These are phyloP conservation scores for Yamadazyma dushanensis DNA, from an alignment of 1,139 yeast species.

Conservation along the genomic window DNA sequence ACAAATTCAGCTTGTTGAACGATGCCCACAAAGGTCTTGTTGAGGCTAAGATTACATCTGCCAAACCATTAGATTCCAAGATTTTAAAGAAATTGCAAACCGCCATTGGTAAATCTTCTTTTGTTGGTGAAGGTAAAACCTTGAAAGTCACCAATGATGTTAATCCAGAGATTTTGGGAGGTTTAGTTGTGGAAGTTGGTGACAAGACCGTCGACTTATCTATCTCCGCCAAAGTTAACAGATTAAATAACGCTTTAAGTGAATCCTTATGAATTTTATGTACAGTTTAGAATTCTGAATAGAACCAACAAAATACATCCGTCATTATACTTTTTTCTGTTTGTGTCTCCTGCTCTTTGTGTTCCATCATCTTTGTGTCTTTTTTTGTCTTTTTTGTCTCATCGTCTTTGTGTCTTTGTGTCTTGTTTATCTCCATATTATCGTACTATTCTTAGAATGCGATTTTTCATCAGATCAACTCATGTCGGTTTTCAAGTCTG, in stretches of 20 bases:
- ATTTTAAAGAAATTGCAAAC: constrained; percentile 76
- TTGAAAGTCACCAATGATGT: constrained; percentile 80
- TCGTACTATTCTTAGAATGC: neutral
- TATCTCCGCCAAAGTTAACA: constrained; percentile 78
- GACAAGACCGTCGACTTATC: constrained; percentile 96
- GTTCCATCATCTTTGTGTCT: too few species aligned
- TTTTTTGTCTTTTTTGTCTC: too few species aligned
- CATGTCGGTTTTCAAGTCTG: constrained; percentile 2
- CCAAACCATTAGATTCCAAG: constrained; percentile 81
- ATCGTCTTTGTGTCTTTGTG: too few species aligned
- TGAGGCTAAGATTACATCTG: constrained; percentile 91
- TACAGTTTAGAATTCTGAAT: constrained; percentile 11
- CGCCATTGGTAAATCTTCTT: constrained; percentile 73
- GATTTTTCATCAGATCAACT: constrained; percentile 1
- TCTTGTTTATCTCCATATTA: neutral
- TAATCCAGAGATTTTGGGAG: constrained; percentile 92
- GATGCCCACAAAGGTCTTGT: constrained; percentile 91
- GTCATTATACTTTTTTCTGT: too few species aligned
- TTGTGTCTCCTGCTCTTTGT: too few species aligned
- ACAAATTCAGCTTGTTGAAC: constrained; percentile 73
- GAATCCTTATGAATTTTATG: constrained; percentile 47
- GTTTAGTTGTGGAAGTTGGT: constrained; percentile 93
- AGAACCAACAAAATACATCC: too few species aligned
- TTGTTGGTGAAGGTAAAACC: constrained; percentile 84
- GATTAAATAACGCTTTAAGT: constrained; percentile 83